phyloP scores from a whole-genome alignment of 73 alveolate genomes.

The Breviolum minutum region DNA sequence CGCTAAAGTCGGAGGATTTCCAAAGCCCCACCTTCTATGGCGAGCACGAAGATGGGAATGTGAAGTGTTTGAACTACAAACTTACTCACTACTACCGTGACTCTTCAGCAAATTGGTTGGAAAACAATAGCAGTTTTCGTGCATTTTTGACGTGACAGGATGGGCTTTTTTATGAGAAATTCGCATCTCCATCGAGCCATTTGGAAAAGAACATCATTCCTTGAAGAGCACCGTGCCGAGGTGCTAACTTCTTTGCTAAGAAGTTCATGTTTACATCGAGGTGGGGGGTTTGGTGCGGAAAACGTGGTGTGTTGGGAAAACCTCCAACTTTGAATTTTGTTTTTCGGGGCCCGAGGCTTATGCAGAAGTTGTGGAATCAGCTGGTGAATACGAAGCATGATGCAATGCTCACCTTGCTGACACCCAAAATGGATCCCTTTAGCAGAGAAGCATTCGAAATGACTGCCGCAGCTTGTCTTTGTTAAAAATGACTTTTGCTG shows the following conservation, averaged over 20 bases:
- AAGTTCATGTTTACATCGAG: constrained; percentile 88
- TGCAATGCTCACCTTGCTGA: constrained; percentile 86
- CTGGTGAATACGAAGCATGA: constrained; percentile 78
- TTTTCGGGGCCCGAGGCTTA: constrained; percentile 14
- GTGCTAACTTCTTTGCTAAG: constrained; percentile 78
- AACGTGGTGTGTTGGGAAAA: not conserved
- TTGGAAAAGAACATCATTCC: no score
- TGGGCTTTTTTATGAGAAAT: no score
- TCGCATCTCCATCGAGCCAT: not conserved
- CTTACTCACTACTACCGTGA: constrained; percentile 63
- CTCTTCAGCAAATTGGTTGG: not conserved
- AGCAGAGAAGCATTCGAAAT: constrained; percentile 54
- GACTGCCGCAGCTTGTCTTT: constrained; percentile 7
- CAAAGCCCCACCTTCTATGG: constrained; percentile 84
- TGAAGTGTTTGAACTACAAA: constrained; percentile 76
- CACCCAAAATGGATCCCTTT: constrained; percentile 90
- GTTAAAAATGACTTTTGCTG: no score
- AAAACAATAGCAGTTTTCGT: no score
- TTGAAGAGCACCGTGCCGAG: not conserved
- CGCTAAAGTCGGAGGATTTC: constrained; percentile 44
- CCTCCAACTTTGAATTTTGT: not conserved
- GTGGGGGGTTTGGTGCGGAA: not conserved
- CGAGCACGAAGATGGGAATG: constrained; percentile 41
- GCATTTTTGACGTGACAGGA: no score
- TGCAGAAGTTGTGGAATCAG: constrained; percentile 92